phyloP scores from a whole-genome alignment of 345 rosid genomes.

The Conringia planisiliqua region DNA sequence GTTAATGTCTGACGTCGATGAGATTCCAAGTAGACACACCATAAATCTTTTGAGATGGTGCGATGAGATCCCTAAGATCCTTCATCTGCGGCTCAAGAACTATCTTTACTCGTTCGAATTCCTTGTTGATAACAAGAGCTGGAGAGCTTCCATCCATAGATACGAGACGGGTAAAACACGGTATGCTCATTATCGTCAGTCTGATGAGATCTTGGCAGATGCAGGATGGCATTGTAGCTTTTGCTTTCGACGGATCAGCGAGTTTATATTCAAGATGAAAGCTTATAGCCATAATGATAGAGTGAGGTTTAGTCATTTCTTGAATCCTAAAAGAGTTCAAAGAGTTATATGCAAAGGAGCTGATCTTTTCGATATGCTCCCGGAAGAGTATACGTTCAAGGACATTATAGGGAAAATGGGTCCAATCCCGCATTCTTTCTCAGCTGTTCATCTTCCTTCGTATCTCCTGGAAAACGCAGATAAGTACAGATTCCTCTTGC shows the following conservation, averaged over 20 bases:
- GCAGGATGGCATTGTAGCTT: conserved; percentile 91
- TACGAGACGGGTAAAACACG: conserved; percentile 61
- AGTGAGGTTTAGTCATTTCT: conserved; percentile 61
- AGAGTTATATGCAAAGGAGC: conserved; percentile 70
- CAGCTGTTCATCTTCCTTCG: conserved; percentile 74
- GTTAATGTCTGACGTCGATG: conserved; percentile 90
- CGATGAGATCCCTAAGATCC: conserved; percentile 59
- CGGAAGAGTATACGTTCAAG: conserved; percentile 75
- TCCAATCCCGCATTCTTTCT: conserved; percentile 71
- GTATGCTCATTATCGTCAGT: conserved; percentile 74
- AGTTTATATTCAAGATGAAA: conserved; percentile 76
- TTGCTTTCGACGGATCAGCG: conserved; percentile 60
- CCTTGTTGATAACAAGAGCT: conserved; percentile 68
- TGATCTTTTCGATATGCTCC: conserved; percentile 78
- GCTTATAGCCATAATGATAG: conserved; percentile 77
- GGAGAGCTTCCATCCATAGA: conserved; percentile 86
- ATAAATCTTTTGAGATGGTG: conserved; percentile 87
- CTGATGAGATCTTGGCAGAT: conserved; percentile 65
- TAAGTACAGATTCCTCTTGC: conserved; percentile 56
- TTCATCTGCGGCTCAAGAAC: conserved; percentile 71
- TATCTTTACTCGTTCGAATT: conserved; percentile 88
- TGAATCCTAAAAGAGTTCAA: conserved; percentile 71
- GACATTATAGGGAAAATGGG: conserved; percentile 80
- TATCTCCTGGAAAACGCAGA: conserved; percentile 61
- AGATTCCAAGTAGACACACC: conserved; percentile 86